A percentile compares a stretch with the other conserved stretches of the same genome.
Conservation (phyloP, 768 basidiomycete genomes). For the Lactarius akahatsu region DNA sequence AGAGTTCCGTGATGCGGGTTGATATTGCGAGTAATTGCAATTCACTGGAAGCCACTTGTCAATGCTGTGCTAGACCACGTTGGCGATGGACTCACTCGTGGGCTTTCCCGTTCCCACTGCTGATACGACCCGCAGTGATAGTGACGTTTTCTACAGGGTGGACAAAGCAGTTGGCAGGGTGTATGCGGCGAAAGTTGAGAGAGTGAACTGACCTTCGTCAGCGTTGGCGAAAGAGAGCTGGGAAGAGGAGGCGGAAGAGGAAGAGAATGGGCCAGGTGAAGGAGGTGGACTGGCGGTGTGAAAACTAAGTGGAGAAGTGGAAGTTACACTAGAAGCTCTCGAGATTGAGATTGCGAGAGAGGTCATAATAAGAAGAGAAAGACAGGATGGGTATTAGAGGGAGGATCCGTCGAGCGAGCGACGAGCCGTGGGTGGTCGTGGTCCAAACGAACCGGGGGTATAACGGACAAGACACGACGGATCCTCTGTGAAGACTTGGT, state of each 20-base stretch:
- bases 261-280: slow-evolving; percentile 31
- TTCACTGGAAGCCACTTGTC: slow-evolving; percentile 48
- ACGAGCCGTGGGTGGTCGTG: slow-evolving; percentile 40
- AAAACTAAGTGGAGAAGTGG: slow-evolving; percentile 33
- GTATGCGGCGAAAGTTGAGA: background rate
- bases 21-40: slow-evolving; percentile 75
- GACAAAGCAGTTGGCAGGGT: slow-evolving; percentile 25
- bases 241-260: slow-evolving; percentile 51
- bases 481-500: slow-evolving; percentile 39
- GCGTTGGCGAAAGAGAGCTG: slow-evolving; percentile 51
- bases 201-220: slow-evolving; percentile 56
- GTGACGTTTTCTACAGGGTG: slow-evolving; percentile 62
- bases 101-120: slow-evolving; percentile 54
- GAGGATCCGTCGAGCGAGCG: slow-evolving; percentile 61
- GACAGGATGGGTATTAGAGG: slow-evolving; percentile 23
- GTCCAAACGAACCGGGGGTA: slow-evolving; percentile 43
- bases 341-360: slow-evolving; percentile 23
- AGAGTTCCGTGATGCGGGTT: slow-evolving; percentile 84
- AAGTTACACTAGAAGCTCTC: slow-evolving; percentile 26
- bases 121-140: slow-evolving; percentile 54
- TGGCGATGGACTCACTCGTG: slow-evolving; percentile 55
- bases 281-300: slow-evolving; percentile 32
- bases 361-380: slow-evolving; percentile 30
- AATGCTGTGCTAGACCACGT: background rate
- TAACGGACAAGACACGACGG: slow-evolving; percentile 51